Evolutionary conservation across 1,284 basidiomycete genomes (phyloP), one percentile per base, ranked within the genome.

Genomic region (Puccinia novopanici): DNA sequence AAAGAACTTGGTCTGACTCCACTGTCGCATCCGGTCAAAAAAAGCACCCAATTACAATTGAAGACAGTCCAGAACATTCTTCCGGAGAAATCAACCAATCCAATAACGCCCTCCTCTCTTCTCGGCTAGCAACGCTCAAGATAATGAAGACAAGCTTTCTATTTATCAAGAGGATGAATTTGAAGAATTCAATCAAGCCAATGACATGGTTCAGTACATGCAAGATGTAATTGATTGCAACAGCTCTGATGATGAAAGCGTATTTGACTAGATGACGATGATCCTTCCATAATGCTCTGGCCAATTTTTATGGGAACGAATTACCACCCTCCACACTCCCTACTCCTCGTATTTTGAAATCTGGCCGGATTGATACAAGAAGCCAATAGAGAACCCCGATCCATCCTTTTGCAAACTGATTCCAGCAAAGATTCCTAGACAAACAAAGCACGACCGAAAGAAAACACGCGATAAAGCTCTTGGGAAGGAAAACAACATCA

Each of bases 161-260:
- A 19, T 27, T 24, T 61, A 27, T 30, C 57, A 61, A 24, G 57
- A 61, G 22, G 15, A 27, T 22, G 34, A 61, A 22, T 27, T 61
- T 24, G 57, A 61, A 27, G 57, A 61, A 61, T 27, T 12, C 17
- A 61, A 24, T 19, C 5, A 6, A 27, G 15, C 24, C 8, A 61
- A 61, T 27, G 57, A 61, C 19, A 27, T 61, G 57, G 24, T 61
- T 22, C 57, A 61, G 57, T 61, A 27, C 19, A 61, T 61, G 30
- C 57, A 61, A 24, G 24, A 12, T 24, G 17, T 24, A 27, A 4
- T 61, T 27, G 57, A 61, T 5, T 9, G 30, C 4, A 30, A 61
- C 19, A 61, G 15, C 57, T 61, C 57, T 9, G 57, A 61, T 61
- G 24, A 27, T 27, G 57, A 61, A 8, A 10, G 12, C 6, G 15